These are phyloP conservation scores for Schizosaccharomyces cryophilus DNA, from an alignment of 805 yeast genomes.

Conservation along the genomic window DNA sequence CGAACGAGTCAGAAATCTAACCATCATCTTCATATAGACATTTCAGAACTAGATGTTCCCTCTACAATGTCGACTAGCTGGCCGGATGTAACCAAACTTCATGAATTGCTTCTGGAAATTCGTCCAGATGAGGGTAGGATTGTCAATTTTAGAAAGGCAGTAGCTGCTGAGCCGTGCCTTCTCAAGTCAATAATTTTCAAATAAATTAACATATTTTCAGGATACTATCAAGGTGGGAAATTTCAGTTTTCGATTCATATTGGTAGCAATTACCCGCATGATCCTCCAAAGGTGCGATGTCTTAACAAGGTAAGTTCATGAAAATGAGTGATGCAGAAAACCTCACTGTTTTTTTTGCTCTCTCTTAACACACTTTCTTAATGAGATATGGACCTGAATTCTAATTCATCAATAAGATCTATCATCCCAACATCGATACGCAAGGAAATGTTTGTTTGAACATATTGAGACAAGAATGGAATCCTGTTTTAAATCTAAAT, in stretches of 20 bases:
- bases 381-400: background rate
- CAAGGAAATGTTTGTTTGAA: conserved; percentile 83
- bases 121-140: conserved; percentile 39
- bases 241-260: conserved; percentile 46
- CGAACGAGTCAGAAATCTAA: conserved; percentile 11
- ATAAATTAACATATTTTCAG: background rate
- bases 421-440: conserved; percentile 80
- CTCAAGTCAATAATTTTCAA: background rate
- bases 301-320: conserved; percentile 10
- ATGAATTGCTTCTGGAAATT: conserved; percentile 34
- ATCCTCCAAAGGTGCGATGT: conserved; percentile 43
- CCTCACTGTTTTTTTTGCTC: background rate
- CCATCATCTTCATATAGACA: conserved; percentile 15
- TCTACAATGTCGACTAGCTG: conserved; percentile 26
- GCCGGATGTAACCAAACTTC: conserved; percentile 30
- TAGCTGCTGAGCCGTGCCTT: background rate
- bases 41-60: conserved; percentile 45
- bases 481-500: conserved; percentile 67
- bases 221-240: conserved; percentile 35
- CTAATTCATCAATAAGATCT: conserved; percentile 23
- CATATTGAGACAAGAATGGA: conserved; percentile 86
- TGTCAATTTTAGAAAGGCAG: background rate
- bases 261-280: conserved; percentile 62
- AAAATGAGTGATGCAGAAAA: too few relatives aligned
- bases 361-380: background rate